Evolutionary conservation across 352 stramenopile genomes (phyloP), one percentile per base, ranked within the genome.

Genomic region (Phytopythium sindhum): DNA sequence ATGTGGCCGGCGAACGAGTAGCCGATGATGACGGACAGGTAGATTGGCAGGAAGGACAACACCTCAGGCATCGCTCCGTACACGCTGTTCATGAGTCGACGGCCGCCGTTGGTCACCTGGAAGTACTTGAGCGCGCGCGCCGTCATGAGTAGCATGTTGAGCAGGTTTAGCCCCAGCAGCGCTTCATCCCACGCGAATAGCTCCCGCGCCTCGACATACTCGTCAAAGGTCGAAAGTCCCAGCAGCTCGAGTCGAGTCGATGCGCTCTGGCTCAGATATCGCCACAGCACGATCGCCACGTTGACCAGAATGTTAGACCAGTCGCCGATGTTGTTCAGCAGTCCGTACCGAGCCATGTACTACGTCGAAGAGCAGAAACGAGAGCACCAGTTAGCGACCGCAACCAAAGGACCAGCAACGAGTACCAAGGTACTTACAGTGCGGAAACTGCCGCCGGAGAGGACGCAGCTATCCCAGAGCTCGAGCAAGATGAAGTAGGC

Each of bases 41-140:
- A 90, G 45, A 90, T 90, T 26, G 81, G 81, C 4, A 90, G 63
- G 67, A 90, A 90, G 21, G 77, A 87, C 47, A 87, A 66, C 23
- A 90, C 74, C 57, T 90, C 79, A 33, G 81, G 81, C 81, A 90
- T 90, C n/a, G 81, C 78, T 14, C 78, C 78, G 57, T 90, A 90
- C 4, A 90, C 78, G 58, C 81, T 90, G 21, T 71, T 63, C 81
- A 90, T 90, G 19, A 90, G 71, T 4, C 78, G 75, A 1, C 75
- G 73, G 2, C 81, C 81, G 8, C 81, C 81, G 60, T 82, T 87
- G 0, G 78, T 90, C 44, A 90, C 72, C 56, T 90, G 81, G 68
- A 90, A 90, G 57, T 87, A 90, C 37, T 90, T 90, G 39, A 90
- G 78, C 7, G 81, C 77, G 12, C 81, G 70, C 4, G 58, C 81